These are phyloP conservation scores for Yamadazyma songkhlaensis DNA, from an alignment of 1,139 yeast genomes.

Conservation along the genomic window DNA sequence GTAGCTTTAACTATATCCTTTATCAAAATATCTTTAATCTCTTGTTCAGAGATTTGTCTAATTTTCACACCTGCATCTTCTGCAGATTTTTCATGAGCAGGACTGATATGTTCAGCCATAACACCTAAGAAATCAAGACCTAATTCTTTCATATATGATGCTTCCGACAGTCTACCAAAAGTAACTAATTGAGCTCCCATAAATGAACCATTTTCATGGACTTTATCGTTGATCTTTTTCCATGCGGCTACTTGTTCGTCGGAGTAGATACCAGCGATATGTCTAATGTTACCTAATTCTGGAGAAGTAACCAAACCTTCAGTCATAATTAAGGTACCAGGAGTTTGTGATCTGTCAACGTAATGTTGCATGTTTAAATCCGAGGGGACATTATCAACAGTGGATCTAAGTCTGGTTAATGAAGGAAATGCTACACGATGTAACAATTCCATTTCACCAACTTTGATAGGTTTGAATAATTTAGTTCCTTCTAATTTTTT, in stretches of 20 bases:
- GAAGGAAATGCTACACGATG: slow-evolving; percentile 54
- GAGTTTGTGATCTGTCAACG: slow-evolving; percentile 45
- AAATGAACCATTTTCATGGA: slow-evolving; percentile 54
- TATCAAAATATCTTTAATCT: slow-evolving; percentile 36
- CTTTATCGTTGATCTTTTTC: slow-evolving; percentile 45
- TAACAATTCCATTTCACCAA: slow-evolving; percentile 35
- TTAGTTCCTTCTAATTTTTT: slow-evolving; percentile 17
- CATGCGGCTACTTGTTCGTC: slow-evolving; percentile 45
- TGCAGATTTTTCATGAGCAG: slow-evolving; percentile 21
- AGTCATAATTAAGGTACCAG: slow-evolving; percentile 53
- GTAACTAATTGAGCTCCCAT: slow-evolving; percentile 59
- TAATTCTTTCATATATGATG: slow-evolving; percentile 34
- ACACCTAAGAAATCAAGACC: slow-evolving; percentile 26
- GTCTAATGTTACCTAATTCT: slow-evolving; percentile 34
- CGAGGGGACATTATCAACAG: slow-evolving; percentile 39
- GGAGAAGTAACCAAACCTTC: slow-evolving; percentile 34
- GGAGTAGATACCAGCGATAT: slow-evolving; percentile 55
- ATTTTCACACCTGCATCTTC: slow-evolving; percentile 30
- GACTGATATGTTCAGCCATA: slow-evolving; percentile 21
- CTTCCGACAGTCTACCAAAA: slow-evolving; percentile 53
- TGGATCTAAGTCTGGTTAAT: slow-evolving; percentile 51
- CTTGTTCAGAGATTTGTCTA: slow-evolving; percentile 39
- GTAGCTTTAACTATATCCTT: slow-evolving; percentile 42
- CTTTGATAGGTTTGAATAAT: slow-evolving; percentile 47
- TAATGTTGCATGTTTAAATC: slow-evolving; percentile 51